Conservation (phyloP, 805 yeast genomes). For the Candida golubevii region DNA sequence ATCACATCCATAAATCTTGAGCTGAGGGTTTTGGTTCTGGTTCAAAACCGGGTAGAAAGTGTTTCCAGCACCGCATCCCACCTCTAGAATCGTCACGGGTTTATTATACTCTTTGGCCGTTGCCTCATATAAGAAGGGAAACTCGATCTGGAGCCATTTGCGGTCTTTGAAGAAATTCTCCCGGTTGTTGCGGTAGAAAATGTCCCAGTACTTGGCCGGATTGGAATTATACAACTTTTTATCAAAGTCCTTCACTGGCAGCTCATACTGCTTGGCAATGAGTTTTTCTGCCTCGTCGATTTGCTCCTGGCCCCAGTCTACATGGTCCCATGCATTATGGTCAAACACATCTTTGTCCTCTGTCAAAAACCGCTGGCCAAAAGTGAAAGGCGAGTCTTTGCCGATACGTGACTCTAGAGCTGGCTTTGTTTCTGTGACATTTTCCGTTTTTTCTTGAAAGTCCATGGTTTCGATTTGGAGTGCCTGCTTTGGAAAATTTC, state of each 20-base stretch:
- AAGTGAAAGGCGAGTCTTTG: conserved; percentile 84
- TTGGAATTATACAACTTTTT: conserved; percentile 71
- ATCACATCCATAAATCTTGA: conserved; percentile 81
- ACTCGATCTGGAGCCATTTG: conserved; percentile 93
- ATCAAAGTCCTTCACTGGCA: conserved; percentile 87
- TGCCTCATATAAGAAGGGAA: conserved; percentile 77
- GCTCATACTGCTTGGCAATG: conserved; percentile 67
- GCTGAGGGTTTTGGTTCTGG: conserved; percentile 75
- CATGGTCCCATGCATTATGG: conserved; percentile 97
- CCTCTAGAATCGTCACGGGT: conserved; percentile 74
- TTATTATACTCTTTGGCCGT: conserved; percentile 64
- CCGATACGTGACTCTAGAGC: conserved; percentile 57
- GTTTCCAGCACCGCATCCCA: conserved; percentile 98
- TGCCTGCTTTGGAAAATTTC: not conserved
- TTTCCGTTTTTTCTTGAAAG: not conserved
- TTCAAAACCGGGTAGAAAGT: conserved; percentile 87
- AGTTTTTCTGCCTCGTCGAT: conserved; percentile 66
- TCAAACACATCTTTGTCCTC: conserved; percentile 80
- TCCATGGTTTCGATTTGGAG: not conserved
- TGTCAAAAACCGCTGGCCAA: conserved; percentile 78
- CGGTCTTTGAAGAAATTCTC: conserved; percentile 96
- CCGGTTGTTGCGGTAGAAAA: conserved; percentile 82
- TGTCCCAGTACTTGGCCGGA: conserved; percentile 95
- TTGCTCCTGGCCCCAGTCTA: conserved; percentile 95
- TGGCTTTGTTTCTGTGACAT: conserved; percentile 33